These are phyloP conservation scores for Tetrahymena malaccensis DNA, from an alignment of 73 alveolate genomes.

Conservation along the genomic window DNA sequence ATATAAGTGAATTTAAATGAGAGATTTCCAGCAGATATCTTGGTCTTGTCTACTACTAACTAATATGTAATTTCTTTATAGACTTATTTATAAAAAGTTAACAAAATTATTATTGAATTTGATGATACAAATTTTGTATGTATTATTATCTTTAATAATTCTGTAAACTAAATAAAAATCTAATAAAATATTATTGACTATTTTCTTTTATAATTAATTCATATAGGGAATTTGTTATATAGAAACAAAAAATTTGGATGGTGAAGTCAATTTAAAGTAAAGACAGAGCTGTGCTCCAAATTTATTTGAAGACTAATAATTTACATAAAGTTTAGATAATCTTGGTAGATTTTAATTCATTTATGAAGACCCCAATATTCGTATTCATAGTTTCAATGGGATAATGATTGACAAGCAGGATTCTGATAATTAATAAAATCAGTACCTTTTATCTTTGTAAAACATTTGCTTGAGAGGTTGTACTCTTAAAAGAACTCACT, in stretches of 20 bases:
- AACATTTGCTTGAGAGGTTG: constrained; percentile 69
- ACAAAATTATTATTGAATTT: too few relatives aligned
- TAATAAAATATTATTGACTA: too few relatives aligned
- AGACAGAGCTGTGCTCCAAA: constrained; percentile 32
- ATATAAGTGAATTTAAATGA: constrained; percentile 42
- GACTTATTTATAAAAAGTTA: neutral
- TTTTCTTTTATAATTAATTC: neutral
- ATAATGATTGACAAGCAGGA: constrained; percentile 7
- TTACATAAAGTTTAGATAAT: neutral
- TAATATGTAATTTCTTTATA: constrained; percentile 14
- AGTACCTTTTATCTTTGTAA: neutral
- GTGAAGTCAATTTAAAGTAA: constrained; percentile 84
- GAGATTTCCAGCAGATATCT: constrained; percentile 61
- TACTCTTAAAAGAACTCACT: constrained; percentile 71
- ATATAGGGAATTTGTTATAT: constrained; percentile 39
- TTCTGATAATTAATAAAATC: constrained; percentile 2
- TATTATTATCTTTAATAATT: too few relatives aligned
- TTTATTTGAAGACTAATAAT: neutral
- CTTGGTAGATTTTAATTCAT: constrained; percentile 14
- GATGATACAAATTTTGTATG: too few relatives aligned
- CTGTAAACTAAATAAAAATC: neutral
- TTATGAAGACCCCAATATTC: constrained; percentile 44
- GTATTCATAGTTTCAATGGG: constrained; percentile 48
- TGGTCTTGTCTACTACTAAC: constrained; percentile 31
- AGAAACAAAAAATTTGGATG: constrained; percentile 85